Evolutionary conservation across 805 yeast species (phyloP), one percentile per base, ranked within the genome.

Genomic region (Metschnikowia chrysomelidarum): DNA sequence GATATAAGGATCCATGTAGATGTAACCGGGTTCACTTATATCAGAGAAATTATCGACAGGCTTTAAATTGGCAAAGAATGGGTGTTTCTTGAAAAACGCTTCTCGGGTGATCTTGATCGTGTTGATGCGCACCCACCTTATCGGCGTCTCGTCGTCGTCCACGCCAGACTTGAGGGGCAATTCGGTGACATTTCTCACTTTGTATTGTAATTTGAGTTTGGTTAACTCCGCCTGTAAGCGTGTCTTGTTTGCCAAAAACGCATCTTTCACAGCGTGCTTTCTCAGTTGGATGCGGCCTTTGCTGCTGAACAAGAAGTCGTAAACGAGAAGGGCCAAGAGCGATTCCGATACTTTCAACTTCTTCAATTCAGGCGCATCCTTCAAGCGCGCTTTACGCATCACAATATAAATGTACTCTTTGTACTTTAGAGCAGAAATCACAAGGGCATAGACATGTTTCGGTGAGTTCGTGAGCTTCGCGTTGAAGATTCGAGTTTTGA

Each of bases 241-340:
- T 0, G 95, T 80, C 57, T 84, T 86, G 56, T 88, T 82, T 40
- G 78, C 72, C 37, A 93, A 62, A 4, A 93, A 69, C 9, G 85
- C 82, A 31, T 85, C 93, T 54, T 93, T 93, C 39, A 87, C 71
- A 0, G 91, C 85, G 43, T 82, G 87, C 51, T 88, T 89, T 5
- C 94, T 94, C 70, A 87, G 82, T 55, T 87, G 94, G 40, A 91
- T 82, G 43, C 96, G 65, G 8, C 94, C 93, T 18, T 78, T 71
- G 44, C 78, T 75, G 5, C 91, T 74, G 38, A 93, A 71, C 5
- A 89, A 58, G 34, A 87, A 65, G 61, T 91, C 98, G 53, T 91
- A 95, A 1, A 82, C 82, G 59, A 91, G 60, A 7, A 91, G 64
- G 34, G 80, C 43, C 2, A 84, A 76, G 30, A 84, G 58, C 11